Percentiles rank a stretch among this genome's conserved stretches.
Conservation (phyloP, 352 stramenopile species). For the Phytophthora cajani region DNA sequence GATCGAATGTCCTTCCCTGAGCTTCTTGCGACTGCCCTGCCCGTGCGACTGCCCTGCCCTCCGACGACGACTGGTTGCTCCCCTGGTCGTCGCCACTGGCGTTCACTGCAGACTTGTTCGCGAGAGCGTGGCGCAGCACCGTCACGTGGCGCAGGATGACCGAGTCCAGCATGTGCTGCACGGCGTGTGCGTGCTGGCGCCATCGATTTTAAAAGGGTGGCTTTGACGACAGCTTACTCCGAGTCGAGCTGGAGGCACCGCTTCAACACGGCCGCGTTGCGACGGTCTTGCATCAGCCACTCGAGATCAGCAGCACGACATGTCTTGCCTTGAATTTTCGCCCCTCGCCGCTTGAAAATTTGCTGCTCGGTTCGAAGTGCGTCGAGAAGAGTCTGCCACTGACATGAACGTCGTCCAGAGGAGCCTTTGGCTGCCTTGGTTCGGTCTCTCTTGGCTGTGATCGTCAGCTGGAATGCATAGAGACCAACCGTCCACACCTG, state of each 20-base stretch:
- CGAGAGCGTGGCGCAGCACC: constrained; percentile 55
- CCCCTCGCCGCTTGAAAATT: constrained; percentile 12
- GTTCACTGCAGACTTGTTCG: constrained; percentile 9
- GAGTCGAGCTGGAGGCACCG: constrained; percentile 23
- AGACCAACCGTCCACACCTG: constrained; percentile 60
- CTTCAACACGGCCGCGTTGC: constrained; percentile 37
- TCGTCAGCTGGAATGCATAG: constrained; percentile 43
- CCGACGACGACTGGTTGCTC: constrained; percentile 16
- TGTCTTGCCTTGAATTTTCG: constrained; percentile 9
- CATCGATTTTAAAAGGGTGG: background rate
- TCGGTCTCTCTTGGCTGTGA: constrained; percentile 32
- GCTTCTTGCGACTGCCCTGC: constrained; percentile 33
- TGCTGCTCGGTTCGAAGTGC: constrained; percentile 20
- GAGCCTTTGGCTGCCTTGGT: constrained; percentile 6
- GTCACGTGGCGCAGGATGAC: constrained; percentile 72
- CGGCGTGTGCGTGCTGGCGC: too few species aligned
- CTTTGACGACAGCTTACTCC: background rate
- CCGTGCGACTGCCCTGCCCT: too few species aligned
- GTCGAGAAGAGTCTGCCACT: constrained; percentile 36
- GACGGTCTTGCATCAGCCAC: constrained; percentile 39
- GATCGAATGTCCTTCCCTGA: constrained; percentile 9
- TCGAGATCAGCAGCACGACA: constrained; percentile 1
- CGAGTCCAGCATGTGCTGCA: constrained; percentile 41
- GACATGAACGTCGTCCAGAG: constrained; percentile 7
- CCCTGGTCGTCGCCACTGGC: constrained; percentile 1